Evolutionary conservation across 177 flowering plant genomes (phyloP).

Genomic region (Vitis hybrid): DNA sequence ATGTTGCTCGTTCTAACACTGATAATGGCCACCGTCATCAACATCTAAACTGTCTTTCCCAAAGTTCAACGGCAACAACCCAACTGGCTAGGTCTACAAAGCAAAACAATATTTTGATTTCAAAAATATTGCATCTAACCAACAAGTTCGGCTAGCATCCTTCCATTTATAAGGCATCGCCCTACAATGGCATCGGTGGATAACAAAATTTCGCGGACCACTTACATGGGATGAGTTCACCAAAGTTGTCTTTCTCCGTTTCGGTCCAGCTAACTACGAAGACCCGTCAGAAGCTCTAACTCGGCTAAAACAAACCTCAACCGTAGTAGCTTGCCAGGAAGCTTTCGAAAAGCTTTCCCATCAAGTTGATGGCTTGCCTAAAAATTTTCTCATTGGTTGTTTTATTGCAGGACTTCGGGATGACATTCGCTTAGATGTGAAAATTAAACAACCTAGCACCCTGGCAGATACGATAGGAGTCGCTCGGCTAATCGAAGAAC

Average conservation of each 20-base stretch:
- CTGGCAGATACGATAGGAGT: conserved; percentile 11
- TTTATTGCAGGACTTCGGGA: conserved; percentile 3
- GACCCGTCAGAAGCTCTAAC: background rate
- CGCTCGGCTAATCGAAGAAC: background rate
- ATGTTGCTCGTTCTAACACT: too few relatives aligned
- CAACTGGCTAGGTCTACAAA: conserved; percentile 2
- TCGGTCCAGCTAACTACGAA: background rate
- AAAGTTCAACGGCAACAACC: conserved; percentile 1
- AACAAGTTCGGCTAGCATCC: conserved; percentile 5
- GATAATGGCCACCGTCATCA: background rate
- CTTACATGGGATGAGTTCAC: background rate
- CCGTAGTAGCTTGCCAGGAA: conserved; percentile 1
- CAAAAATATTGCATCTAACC: background rate
- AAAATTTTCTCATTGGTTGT: background rate
- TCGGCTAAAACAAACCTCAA: background rate
- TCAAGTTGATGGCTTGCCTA: conserved; percentile 2
- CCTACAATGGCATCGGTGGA: conserved; percentile 8
- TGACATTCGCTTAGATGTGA: background rate
- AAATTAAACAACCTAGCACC: conserved; percentile 6
- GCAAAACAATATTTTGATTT: conserved; percentile 7
- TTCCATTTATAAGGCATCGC: conserved; percentile 8
- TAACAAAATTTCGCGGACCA: background rate
- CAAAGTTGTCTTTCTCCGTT: background rate
- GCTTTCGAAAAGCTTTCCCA: conserved; percentile 1
- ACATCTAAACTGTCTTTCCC: conserved; percentile 7